Evolutionary conservation across 306 rosid species (phyloP).

Genomic region (Vigna unguiculata): DNA sequence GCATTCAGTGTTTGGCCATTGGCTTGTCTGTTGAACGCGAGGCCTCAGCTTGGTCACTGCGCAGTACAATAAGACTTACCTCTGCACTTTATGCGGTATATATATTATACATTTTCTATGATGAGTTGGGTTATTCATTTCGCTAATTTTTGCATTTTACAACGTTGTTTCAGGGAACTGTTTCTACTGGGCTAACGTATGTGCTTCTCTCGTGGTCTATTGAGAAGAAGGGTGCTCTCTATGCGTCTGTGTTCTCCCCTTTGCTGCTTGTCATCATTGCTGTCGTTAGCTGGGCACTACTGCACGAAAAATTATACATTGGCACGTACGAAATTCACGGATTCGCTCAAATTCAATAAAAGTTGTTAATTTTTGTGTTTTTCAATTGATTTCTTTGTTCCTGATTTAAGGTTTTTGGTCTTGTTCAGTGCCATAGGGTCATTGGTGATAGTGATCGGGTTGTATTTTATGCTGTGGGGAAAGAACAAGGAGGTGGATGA

Average conservation of each 20-base stretch:
- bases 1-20: conserved; percentile 65
- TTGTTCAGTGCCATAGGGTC: conserved; percentile 54
- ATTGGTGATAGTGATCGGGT: conserved; percentile 58
- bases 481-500: conserved; percentile 60
- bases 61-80: conserved; percentile 49
- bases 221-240: conserved; percentile 78
- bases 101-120: neutral
- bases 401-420: conserved; percentile 9
- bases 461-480: conserved; percentile 77
- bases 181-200: conserved; percentile 63
- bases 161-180: conserved; percentile 58
- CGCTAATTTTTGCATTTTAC: neutral
- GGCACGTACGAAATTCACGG: conserved; percentile 67
- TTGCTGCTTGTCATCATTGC: conserved; percentile 67
- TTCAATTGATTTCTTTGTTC: neutral
- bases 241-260: conserved; percentile 76
- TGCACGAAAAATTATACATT: conserved; percentile 57
- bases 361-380: neutral
- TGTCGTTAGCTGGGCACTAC: conserved; percentile 72
- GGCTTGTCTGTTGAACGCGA: conserved; percentile 54
- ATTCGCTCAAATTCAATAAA: neutral
- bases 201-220: conserved; percentile 71
- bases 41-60: conserved; percentile 68
- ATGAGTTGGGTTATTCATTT: neutral
- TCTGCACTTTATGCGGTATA: conserved; percentile 66